Evolutionary conservation across 164 flowering plant species (phyloP).

Genomic region (Litsea cubeba): DNA sequence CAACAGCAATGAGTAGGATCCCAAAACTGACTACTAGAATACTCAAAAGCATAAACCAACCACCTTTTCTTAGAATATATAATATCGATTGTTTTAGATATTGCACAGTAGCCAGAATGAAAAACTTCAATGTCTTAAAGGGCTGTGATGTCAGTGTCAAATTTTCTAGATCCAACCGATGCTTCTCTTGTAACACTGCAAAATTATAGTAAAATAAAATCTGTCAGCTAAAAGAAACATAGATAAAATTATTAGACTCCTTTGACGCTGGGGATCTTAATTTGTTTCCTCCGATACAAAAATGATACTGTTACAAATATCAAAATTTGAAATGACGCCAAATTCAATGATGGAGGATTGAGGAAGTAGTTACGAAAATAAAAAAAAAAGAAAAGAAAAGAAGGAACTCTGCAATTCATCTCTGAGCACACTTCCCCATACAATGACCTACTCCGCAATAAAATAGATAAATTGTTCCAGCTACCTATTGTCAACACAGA

Average conservation of each 20-base stretch:
- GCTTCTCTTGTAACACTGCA: conserved; percentile 53
- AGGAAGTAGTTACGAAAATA: too few species aligned
- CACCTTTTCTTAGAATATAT: conserved; percentile 63
- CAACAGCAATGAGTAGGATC: conserved; percentile 46
- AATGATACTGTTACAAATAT: neutral
- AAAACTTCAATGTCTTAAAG: conserved; percentile 56
- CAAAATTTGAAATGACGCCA: too few species aligned
- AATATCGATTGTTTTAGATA: conserved; percentile 41
- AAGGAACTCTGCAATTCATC: too few species aligned
- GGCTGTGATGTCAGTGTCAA: conserved; percentile 67
- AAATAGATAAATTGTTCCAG: too few species aligned
- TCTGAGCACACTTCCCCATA: too few species aligned
- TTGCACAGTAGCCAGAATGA: conserved; percentile 41
- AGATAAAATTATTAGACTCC: neutral
- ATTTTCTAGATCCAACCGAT: conserved; percentile 59
- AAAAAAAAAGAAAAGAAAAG: too few species aligned
- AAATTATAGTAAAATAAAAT: conserved; percentile 1
- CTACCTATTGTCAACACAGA: too few species aligned
- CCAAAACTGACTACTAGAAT: conserved; percentile 25
- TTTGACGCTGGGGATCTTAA: neutral
- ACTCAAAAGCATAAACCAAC: conserved; percentile 54
- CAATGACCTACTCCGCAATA: too few species aligned
- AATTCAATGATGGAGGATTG: too few species aligned
- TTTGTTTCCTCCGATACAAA: neutral
- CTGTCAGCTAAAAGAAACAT: neutral